Conservation (phyloP, 495 filamentous ascomycete species). For the Penicillium crystallinum region DNA sequence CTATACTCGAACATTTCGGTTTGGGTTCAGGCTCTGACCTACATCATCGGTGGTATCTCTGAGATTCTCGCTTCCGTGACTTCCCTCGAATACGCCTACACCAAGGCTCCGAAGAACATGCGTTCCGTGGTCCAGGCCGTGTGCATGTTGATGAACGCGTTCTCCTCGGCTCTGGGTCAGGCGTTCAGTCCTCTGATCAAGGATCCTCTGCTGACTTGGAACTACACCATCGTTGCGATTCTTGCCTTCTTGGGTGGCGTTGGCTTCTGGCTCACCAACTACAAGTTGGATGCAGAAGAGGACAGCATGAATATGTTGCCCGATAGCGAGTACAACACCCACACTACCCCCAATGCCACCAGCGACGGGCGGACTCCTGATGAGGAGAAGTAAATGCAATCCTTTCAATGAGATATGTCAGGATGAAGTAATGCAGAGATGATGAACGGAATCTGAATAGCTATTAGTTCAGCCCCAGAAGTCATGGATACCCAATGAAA, state of each 20-base stretch:
- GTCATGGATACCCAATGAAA: background rate
- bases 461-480: background rate
- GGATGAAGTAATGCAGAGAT: background rate
- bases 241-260: constrained; percentile 54
- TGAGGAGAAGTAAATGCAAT: constrained; percentile 12
- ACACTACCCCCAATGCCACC: too few species aligned
- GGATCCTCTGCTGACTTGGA: constrained; percentile 63
- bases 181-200: constrained; percentile 59
- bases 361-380: background rate
- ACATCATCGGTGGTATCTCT: constrained; percentile 65
- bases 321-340: constrained; percentile 17
- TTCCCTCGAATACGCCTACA: constrained; percentile 67
- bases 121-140: constrained; percentile 65
- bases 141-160: constrained; percentile 63
- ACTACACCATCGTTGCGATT: constrained; percentile 60
- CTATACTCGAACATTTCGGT: constrained; percentile 50
- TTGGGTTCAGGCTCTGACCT: constrained; percentile 58
- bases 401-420: background rate
- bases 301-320: constrained; percentile 54
- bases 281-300: constrained; percentile 56
- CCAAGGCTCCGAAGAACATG: constrained; percentile 76
- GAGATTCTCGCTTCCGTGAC: constrained; percentile 68
- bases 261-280: constrained; percentile 59
- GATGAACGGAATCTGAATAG: background rate
- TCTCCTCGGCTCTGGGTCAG: constrained; percentile 63